phyloP scores from a whole-genome alignment of 2,329 filamentous ascomycete species.

The Mycogone perniciosa region DNA sequence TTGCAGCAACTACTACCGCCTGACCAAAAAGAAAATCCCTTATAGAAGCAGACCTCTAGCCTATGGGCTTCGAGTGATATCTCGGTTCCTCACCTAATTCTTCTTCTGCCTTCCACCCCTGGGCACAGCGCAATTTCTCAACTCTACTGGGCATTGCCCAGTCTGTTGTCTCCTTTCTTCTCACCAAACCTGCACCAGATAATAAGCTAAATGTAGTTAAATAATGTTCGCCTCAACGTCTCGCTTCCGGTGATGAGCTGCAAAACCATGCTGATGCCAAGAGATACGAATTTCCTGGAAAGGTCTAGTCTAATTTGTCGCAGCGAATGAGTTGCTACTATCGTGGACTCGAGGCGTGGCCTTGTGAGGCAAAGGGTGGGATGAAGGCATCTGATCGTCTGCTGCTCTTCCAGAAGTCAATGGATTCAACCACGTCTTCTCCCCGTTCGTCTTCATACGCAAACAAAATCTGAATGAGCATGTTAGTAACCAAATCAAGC shows the following conservation, averaged over 20 bases:
- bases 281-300: constrained; percentile 25
- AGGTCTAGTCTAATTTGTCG: constrained; percentile 6
- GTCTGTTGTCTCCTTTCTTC: not conserved
- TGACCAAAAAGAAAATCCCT: not conserved
- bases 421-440: constrained; percentile 85
- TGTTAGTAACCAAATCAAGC: not conserved
- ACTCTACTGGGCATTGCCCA: not conserved
- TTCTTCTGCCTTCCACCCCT: not conserved
- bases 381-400: constrained; percentile 40
- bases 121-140: not conserved
- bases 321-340: constrained; percentile 9
- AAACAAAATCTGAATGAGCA: constrained; percentile 71
- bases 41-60: not conserved
- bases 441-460: constrained; percentile 94
- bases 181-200: not conserved
- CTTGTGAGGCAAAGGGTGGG: constrained; percentile 5
- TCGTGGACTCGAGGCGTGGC: constrained; percentile 8
- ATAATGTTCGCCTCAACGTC: constrained; percentile 18
- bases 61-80: not conserved
- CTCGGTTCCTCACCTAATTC: not conserved
- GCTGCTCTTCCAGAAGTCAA: constrained; percentile 89
- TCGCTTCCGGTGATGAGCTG: constrained; percentile 13
- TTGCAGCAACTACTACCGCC: not conserved
- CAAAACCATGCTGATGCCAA: constrained; percentile 15
- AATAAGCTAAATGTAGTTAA: constrained; percentile 14